Conservation (phyloP, 768 basidiomycete species). For the Albatrellus ellisii region DNA sequence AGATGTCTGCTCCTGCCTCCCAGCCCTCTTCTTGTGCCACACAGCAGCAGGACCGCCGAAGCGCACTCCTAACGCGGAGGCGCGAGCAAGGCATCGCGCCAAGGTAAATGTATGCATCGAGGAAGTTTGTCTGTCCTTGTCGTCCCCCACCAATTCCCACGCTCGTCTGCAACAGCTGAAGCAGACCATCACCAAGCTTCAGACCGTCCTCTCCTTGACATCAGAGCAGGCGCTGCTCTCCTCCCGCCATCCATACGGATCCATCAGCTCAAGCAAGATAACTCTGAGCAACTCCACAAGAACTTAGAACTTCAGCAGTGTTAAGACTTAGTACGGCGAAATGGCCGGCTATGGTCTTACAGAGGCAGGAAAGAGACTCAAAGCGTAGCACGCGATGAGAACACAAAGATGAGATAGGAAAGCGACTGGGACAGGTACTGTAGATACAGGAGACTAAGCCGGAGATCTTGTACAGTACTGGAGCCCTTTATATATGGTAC, state of each 20-base stretch:
- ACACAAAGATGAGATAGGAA: no score
- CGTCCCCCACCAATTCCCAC: background rate
- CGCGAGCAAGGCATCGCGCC: constrained; percentile 82
- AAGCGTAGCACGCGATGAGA: no score
- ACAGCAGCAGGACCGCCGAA: constrained; percentile 37
- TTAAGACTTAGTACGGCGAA: no score
- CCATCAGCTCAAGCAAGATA: constrained; percentile 76
- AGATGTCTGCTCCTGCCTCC: constrained; percentile 1
- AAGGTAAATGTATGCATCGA: constrained; percentile 92
- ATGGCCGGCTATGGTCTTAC: no score
- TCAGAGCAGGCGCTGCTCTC: constrained; percentile 62
- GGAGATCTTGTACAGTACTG: no score
- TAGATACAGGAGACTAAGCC: no score
- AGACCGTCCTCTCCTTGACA: constrained; percentile 57
- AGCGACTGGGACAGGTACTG: no score
- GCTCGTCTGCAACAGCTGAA: constrained; percentile 43
- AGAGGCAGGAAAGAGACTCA: no score
- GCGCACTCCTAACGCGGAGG: constrained; percentile 78
- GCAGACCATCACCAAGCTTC: constrained; percentile 75
- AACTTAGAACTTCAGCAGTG: constrained; percentile 63
- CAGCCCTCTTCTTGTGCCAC: constrained; percentile 3
- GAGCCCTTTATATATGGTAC: no score
- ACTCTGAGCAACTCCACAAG: constrained; percentile 52
- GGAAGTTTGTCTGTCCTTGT: constrained; percentile 35
- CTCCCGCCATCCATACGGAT: constrained; percentile 66